Evolutionary conservation across 2,329 filamentous ascomycete genomes (phyloP).

Genomic region (Allantophomopsis lycopodina): DNA sequence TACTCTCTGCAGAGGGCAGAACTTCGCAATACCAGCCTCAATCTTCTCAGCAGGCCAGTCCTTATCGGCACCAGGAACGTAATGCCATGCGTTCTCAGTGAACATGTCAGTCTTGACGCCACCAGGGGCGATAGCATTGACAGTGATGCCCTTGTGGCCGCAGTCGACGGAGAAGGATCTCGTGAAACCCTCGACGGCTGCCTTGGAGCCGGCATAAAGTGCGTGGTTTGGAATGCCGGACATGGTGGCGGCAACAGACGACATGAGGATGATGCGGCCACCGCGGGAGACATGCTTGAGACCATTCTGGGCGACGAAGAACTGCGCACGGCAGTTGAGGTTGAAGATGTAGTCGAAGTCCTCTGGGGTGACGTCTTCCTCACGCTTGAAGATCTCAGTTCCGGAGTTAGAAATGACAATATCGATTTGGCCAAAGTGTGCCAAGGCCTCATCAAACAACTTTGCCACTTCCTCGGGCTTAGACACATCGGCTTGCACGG

Average conservation of each 20-base stretch:
- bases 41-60: conserved; percentile 37
- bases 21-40: conserved; percentile 36
- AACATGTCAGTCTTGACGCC: conserved; percentile 56
- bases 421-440: conserved; percentile 16
- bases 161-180: conserved; percentile 53
- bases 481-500: conserved; percentile 46
- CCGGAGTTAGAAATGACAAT: conserved; percentile 19
- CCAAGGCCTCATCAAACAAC: conserved; percentile 13
- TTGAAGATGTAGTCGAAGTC: conserved; percentile 31
- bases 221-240: conserved; percentile 48
- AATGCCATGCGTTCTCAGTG: conserved; percentile 45
- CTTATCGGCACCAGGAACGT: conserved; percentile 40
- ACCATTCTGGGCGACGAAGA: conserved; percentile 62
- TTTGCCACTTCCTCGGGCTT: conserved; percentile 21
- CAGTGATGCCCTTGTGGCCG: conserved; percentile 48
- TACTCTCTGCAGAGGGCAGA: conserved; percentile 45
- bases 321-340: conserved; percentile 52
- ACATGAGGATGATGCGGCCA: conserved; percentile 54
- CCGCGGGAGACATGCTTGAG: conserved; percentile 56
- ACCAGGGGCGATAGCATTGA: conserved; percentile 53
- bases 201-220: conserved; percentile 50
- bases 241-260: conserved; percentile 43
- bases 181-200: conserved; percentile 48
- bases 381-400: conserved; percentile 2
- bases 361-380: conserved; percentile 2